These are phyloP conservation scores for Lentinula edodes DNA, from an alignment of 768 basidiomycete genomes.

Conservation along the genomic window DNA sequence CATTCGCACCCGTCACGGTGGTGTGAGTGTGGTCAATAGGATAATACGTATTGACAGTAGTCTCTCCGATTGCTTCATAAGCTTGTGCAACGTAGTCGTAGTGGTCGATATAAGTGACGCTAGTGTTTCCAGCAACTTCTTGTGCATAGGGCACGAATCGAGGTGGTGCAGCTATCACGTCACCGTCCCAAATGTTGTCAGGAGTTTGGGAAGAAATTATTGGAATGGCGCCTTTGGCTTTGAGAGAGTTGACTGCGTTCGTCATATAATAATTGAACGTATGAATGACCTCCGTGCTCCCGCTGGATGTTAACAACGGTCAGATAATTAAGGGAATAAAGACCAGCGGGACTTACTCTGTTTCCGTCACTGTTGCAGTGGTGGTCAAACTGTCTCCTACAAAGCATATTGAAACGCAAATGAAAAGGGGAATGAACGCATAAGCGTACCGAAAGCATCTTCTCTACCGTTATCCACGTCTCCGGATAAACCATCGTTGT, in stretches of 20 bases:
- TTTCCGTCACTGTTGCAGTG: conserved; percentile 27
- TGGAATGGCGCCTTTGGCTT: conserved; percentile 40
- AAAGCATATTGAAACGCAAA: not conserved
- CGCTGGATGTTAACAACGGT: conserved; percentile 17
- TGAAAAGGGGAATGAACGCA: too few relatives aligned
- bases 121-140: conserved; percentile 28
- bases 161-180: conserved; percentile 27
- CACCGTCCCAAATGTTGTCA: conserved; percentile 35
- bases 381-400: conserved; percentile 26
- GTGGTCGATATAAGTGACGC: conserved; percentile 40
- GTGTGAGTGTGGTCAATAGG: conserved; percentile 46
- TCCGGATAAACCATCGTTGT: conserved; percentile 19
- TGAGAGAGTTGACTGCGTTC: conserved; percentile 34
- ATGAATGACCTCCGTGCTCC: conserved; percentile 32
- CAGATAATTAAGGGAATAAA: not conserved
- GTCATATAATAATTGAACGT: conserved; percentile 40
- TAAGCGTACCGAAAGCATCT: conserved; percentile 27
- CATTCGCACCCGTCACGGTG: conserved; percentile 34
- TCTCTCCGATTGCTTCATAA: conserved; percentile 33
- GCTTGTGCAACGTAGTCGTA: conserved; percentile 37
- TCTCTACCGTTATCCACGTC: conserved; percentile 35
- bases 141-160: conserved; percentile 43
- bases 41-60: conserved; percentile 29
- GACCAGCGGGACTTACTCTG: conserved; percentile 22
- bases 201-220: conserved; percentile 47